Base-by-base conservation (phyloP, 2,329 filamentous ascomycete genomes). In the Hypoxylon sp. region DNA sequence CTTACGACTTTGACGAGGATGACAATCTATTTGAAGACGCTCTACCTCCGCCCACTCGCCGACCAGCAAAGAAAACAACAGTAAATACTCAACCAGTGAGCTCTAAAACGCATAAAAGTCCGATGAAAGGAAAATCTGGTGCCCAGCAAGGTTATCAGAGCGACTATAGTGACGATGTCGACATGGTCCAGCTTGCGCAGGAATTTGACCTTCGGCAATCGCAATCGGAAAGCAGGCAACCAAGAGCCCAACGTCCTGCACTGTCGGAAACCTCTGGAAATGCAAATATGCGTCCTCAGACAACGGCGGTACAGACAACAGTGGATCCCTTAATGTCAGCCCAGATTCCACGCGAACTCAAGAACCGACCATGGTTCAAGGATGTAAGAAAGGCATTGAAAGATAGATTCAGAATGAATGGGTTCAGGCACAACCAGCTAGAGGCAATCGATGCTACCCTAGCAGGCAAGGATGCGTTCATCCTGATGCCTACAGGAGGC, bases 401-500 rank as follows among this genome's bases (percentile, higher is more conserved):
- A 73, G 89, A 95, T 71, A 86, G 89, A 2, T 99, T 99, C 74
- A 87, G 90, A 67, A 89, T 99, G 77, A 88, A 87, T 56, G 93
- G 93, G 0, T 99, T 99, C 75, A 89, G 96, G 28, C 88, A 90
- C 56, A 96, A 97, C 75, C 96, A 99, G 75, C 84, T 98, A 1
- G 93, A 98, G 78, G 94, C 96, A 12, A 97, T 99, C 77, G 98
- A 99, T 77, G 91, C 94, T 1, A 98, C 96, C 0, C 82, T 99
- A 46, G 84, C 82, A 28, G 96, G 95, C 2, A 89, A 95, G 68
- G 95, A 99, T 78, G 91, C 92, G 0, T 99, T 99, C 76, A 91
- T 99, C 14, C 83, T 99, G 38, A 99, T 99, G 96, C 96, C 96
- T 2, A 99, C 96, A 0, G 96, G 96, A 55, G 96, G 96, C 64